A percentile compares a stretch with the other conserved stretches of the same genome.
These are phyloP conservation scores for Hanseniaspora osmophila DNA, from an alignment of 805 yeast genomes.

Conservation along the genomic window DNA sequence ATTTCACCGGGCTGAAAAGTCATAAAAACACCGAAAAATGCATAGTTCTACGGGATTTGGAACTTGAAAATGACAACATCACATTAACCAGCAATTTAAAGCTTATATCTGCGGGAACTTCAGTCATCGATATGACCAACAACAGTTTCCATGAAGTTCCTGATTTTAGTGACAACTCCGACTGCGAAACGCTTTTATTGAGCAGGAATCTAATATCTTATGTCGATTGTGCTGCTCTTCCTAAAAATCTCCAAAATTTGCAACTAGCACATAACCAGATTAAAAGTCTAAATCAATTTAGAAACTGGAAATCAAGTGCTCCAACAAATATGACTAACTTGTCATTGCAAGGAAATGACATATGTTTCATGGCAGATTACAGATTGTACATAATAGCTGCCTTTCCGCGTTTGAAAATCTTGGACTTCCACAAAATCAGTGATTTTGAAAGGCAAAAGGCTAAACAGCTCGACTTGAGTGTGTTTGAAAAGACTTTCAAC, in stretches of 20 bases:
- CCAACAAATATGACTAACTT: constrained; percentile 34
- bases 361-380: constrained; percentile 37
- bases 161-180: constrained; percentile 31
- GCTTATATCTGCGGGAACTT: constrained; percentile 29
- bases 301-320: constrained; percentile 25
- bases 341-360: constrained; percentile 44
- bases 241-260: constrained; percentile 30
- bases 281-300: constrained; percentile 35
- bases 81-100: constrained; percentile 28
- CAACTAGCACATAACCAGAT: constrained; percentile 36
- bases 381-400: constrained; percentile 45
- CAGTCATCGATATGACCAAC: constrained; percentile 62
- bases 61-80: constrained; percentile 29
- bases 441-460: constrained; percentile 31
- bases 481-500: constrained; percentile 4
- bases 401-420: constrained; percentile 44
- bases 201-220: constrained; percentile 45
- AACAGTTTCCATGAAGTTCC: constrained; percentile 50
- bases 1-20: constrained; percentile 17
- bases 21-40: constrained; percentile 26
- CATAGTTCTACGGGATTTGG: constrained; percentile 17
- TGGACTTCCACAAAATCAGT: constrained; percentile 58
- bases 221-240: constrained; percentile 25
- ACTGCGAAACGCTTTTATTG: constrained; percentile 36
- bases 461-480: too few relatives aligned